Base-by-base conservation (phyloP, 78 protist genomes). In the Dictyostelium capitatum region DNA sequence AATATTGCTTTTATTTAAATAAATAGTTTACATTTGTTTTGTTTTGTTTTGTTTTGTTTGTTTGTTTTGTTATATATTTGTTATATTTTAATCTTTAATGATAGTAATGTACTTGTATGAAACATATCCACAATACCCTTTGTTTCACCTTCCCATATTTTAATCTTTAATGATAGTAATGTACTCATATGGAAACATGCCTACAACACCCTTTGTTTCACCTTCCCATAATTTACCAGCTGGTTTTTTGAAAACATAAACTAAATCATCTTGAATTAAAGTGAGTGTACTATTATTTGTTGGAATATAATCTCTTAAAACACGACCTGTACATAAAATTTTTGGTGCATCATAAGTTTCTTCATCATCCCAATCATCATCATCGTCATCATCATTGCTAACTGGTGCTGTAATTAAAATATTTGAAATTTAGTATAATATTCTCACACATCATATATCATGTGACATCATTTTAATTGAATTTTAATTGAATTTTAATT, bases 201-300 rank as follows among this genome's bases (percentile, higher is more conserved):
- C 95, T 65, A 78, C 70, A 6, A 91, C 95, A 74, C 90, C 90
- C 53, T 91, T 91, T 0, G 95, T 73, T 69, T 91, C 95, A 64
- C 95, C 95, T 57, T 91, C 95, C 95, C 95, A 91, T 59, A 43
- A 47, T 46, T 83, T 89, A 28, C 69, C 69, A 15, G 57, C 57
- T 9, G 37, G 11, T 48, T 91, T 81, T 11, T 91, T 82, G 50
- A 91, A 82, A n/a, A 91, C 95, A 47, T 80, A 91, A 69, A 91
- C 95, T 14, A 91, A 47, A 83, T 91, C 95, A 46, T 91, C 95
- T 56, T 74, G 30, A 79, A 91, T 91, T 53, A 91, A 69, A 5
- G 95, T 91, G 0, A 91, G 19, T 50, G 89, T 82, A 12, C 17
- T 23, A 30, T 91, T 82, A 20, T 82, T 82, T 48, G 89, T 74